Evolutionary conservation across 1,139 yeast species (phyloP).

Genomic region (Scheffersomyces illinoinensis): DNA sequence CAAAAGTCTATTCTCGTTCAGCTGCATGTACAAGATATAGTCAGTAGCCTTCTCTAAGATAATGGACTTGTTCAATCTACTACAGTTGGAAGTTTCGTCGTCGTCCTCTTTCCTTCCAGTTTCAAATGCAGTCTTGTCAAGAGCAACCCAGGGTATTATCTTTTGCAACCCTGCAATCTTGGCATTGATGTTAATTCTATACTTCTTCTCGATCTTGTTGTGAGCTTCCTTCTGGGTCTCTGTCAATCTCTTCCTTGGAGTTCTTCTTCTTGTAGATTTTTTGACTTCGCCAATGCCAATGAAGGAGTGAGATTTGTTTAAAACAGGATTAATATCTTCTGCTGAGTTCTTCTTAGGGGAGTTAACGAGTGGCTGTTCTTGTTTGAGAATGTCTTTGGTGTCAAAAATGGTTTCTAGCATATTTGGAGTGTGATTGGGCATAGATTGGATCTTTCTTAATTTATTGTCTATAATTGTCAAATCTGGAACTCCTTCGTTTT

Average conservation of each 20-base stretch:
- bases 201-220: conserved; percentile 68
- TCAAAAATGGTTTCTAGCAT: conserved; percentile 26
- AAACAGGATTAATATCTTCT: neutral
- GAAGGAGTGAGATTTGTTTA: neutral
- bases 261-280: conserved; percentile 38
- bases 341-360: neutral
- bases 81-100: conserved; percentile 8
- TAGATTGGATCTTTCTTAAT: conserved; percentile 14
- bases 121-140: conserved; percentile 59
- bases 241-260: conserved; percentile 59
- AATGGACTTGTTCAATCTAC: conserved; percentile 59
- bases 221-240: conserved; percentile 69
- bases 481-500: conserved; percentile 7
- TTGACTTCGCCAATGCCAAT: neutral
- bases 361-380: conserved; percentile 5
- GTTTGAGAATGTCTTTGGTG: conserved; percentile 24
- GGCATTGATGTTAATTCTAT: conserved; percentile 71
- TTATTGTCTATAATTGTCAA: conserved; percentile 15
- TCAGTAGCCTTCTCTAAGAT: conserved; percentile 67
- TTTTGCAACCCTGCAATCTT: conserved; percentile 67
- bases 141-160: conserved; percentile 63
- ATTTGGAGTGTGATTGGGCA: conserved; percentile 16
- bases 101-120: conserved; percentile 30
- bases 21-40: conserved; percentile 52
- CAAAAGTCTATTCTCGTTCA: conserved; percentile 38